These are phyloP conservation scores for Mycena alexandri DNA, from an alignment of 768 basidiomycete genomes.

Conservation along the genomic window DNA sequence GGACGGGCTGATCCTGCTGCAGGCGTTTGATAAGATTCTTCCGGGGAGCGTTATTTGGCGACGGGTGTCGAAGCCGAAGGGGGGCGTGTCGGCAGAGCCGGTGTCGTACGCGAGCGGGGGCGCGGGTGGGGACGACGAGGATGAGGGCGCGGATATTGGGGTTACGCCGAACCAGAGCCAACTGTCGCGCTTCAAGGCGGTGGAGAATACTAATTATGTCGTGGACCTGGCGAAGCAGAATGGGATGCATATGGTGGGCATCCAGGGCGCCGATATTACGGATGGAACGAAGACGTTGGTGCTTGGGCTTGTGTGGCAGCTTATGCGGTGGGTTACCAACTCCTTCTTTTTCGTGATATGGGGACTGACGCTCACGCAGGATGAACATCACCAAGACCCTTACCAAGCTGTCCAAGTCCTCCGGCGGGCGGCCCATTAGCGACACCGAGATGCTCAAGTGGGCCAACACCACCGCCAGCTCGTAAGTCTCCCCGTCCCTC, in stretches of 20 bases:
- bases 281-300: conserved; percentile 94
- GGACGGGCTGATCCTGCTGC: conserved; percentile 91
- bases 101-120: conserved; percentile 54
- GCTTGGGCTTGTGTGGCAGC: conserved; percentile 96
- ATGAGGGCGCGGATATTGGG: conserved; percentile 84
- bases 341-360: background rate
- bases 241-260: conserved; percentile 95
- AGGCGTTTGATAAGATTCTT: conserved; percentile 96
- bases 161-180: conserved; percentile 87
- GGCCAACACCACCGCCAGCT: conserved; percentile 92
- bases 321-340: conserved; percentile 79
- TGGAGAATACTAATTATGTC: conserved; percentile 98
- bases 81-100: conserved; percentile 57
- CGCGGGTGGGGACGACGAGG: conserved; percentile 54
- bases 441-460: conserved; percentile 96
- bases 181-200: conserved; percentile 95
- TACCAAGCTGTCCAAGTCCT: conserved; percentile 73
- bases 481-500: conserved; percentile 31
- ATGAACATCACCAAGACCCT: conserved; percentile 94
- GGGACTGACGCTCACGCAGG: conserved; percentile 49
- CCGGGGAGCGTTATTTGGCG: conserved; percentile 96
- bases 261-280: conserved; percentile 97
- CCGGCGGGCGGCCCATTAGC: conserved; percentile 84
- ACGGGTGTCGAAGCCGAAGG: conserved; percentile 94
- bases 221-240: conserved; percentile 95